Conservation (phyloP, 2,329 filamentous ascomycete genomes). For the Aspergillus phoenicis region DNA sequence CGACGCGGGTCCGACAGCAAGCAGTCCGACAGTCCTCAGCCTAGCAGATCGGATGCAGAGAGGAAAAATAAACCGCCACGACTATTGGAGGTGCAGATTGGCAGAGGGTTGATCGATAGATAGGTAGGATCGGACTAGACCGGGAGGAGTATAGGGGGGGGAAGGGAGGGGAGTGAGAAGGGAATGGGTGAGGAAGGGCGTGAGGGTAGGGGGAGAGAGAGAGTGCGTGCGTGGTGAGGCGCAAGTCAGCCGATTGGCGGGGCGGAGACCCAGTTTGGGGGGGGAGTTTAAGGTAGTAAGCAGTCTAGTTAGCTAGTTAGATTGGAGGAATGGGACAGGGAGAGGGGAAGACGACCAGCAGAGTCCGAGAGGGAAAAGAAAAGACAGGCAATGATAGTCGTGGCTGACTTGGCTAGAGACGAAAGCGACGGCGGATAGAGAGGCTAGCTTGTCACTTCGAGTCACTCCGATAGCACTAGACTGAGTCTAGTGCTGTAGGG, state of each 20-base stretch:
- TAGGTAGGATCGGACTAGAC: not conserved
- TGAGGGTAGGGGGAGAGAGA: not conserved
- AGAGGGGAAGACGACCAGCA: not conserved
- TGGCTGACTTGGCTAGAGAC: not conserved
- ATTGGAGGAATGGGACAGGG: too few species aligned
- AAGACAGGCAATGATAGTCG: not conserved
- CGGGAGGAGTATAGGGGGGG: not conserved
- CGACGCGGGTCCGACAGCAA: not conserved
- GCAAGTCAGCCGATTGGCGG: slow-evolving; percentile 9
- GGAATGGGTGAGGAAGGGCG: too few species aligned
- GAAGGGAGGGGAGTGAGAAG: not conserved
- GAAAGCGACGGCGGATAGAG: not conserved
- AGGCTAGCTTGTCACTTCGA: too few species aligned
- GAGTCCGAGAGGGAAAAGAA: not conserved
- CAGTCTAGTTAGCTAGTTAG: too few species aligned
- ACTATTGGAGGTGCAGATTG: not conserved
- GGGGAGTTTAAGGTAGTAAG: too few species aligned
- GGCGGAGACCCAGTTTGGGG: too few species aligned
- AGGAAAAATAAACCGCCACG: not conserved
- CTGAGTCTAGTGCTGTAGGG: not conserved
- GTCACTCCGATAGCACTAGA: too few species aligned
- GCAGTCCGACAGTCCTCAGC: not conserved
- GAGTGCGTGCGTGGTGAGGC: not conserved
- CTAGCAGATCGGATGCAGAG: not conserved
- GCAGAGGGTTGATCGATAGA: not conserved